Conservation (phyloP, 208 protist genomes). For the Trypanosoma conorhini region DNA sequence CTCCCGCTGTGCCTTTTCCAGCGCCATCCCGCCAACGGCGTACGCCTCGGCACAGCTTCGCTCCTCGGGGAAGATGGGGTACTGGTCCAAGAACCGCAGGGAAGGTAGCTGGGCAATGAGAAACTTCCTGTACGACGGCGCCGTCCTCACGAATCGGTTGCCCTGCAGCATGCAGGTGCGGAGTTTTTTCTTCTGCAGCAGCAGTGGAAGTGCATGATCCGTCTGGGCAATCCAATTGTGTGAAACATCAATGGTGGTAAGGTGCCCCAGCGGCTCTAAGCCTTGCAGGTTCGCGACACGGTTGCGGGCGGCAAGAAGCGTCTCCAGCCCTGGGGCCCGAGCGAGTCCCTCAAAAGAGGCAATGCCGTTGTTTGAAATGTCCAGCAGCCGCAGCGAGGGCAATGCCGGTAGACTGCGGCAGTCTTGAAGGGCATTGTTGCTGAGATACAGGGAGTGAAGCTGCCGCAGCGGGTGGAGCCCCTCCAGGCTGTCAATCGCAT, state of each 20-base stretch:
- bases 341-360: constrained; percentile 36
- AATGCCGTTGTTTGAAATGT: constrained; percentile 87
- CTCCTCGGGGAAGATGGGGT: constrained; percentile 71
- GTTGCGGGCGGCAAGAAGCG: constrained; percentile 63
- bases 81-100: constrained; percentile 74
- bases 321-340: constrained; percentile 45
- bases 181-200: constrained; percentile 33
- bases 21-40: constrained; percentile 40
- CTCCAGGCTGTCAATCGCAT: constrained; percentile 81
- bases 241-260: constrained; percentile 46
- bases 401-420: constrained; percentile 68
- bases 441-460: constrained; percentile 83
- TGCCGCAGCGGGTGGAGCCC: constrained; percentile 57
- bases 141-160: constrained; percentile 60
- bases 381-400: constrained; percentile 67
- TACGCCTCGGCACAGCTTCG: constrained; percentile 71
- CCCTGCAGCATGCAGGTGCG: constrained; percentile 80
- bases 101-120: constrained; percentile 54
- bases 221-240: constrained; percentile 33
- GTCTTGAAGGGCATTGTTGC: constrained; percentile 78
- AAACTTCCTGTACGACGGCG: constrained; percentile 79
- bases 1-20: constrained; percentile 37
- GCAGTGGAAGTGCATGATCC: constrained; percentile 24
- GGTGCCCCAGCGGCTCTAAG: constrained; percentile 14
- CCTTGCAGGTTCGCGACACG: constrained; percentile 28